Base-by-base conservation (phyloP, 2,329 filamentous ascomycete genomes). In the Stemphylium beticola region DNA sequence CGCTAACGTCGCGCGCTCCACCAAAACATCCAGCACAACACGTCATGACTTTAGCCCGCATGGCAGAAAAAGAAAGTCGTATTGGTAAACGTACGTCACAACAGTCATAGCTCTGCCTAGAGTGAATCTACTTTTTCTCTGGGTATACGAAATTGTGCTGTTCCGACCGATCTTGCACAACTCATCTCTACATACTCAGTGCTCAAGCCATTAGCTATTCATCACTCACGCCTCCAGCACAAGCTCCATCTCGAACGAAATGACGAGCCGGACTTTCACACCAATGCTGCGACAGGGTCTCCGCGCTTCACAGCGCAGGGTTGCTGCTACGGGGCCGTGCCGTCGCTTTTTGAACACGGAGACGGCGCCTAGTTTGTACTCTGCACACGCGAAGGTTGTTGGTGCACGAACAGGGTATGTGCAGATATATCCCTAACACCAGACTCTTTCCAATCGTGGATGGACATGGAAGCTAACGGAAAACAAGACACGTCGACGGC, bases 291-390 rank as follows among this genome's bases (percentile, higher is more conserved):
- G 61, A 22, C 49, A 55, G 6, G 29, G 55, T 1, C 36, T 60
- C 4, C 62, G 62, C 36, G 32, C 55, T 6, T 57, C 61, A 10
- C 51, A 34, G 15, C 53, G 37, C n/a, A 55, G 17, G 11, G 14
- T 15, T 4, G 32, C 43, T 5, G 32, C 43, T 2, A 37, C 50
- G 15, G 40, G 33, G n/a, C 18, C 55, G 1, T 41, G 55, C 11
- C 61, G 65, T 9, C 73, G 75, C 38, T 68, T 69, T 49, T 59
- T 78, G 46, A 76, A 78, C 64, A 78, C 74, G 17, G 71, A 76
- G 24, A 72, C 72, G 1, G 76, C 76, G 0, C 76, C 76, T 0
- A 64, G 66, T 10, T 69, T 79, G 2, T 78, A 78, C 61, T 64
- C 74, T 0, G 73, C 75, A 4, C 72, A 66, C 38, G 74, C 76